A percentile compares a stretch with the other conserved stretches of the same genome.
These are phyloP conservation scores for Hygrocybe punicea DNA, from an alignment of 768 basidiomycete genomes.

Conservation along the genomic window DNA sequence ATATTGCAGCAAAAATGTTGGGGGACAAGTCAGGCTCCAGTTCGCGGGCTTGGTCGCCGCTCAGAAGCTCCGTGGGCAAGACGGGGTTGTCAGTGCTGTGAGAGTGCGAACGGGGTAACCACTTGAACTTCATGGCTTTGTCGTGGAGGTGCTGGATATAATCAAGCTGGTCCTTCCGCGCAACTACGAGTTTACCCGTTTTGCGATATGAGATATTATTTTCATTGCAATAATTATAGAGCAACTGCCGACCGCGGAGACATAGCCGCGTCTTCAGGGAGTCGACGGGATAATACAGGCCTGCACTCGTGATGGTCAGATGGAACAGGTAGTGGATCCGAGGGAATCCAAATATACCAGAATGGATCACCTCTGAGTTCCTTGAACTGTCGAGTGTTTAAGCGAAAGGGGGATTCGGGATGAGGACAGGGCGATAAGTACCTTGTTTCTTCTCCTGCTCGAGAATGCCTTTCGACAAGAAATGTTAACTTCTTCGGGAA, in stretches of 20 bases:
- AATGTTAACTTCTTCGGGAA: constrained; percentile 70
- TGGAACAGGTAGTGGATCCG: not conserved
- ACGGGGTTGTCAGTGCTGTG: constrained; percentile 30
- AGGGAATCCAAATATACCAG: constrained; percentile 45
- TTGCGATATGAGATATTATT: constrained; percentile 65
- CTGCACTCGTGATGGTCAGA: constrained; percentile 35
- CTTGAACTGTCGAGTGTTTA: constrained; percentile 56
- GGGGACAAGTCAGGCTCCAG: constrained; percentile 81
- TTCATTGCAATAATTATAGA: constrained; percentile 71
- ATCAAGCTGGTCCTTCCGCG: constrained; percentile 55
- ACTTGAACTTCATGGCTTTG: constrained; percentile 54
- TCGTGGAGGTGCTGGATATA: constrained; percentile 70
- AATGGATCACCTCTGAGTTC: constrained; percentile 94
- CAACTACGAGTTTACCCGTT: constrained; percentile 89
- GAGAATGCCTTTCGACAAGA: constrained; percentile 73
- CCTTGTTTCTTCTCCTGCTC: constrained; percentile 87
- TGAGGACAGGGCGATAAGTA: constrained; percentile 27
- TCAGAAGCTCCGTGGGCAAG: constrained; percentile 66
- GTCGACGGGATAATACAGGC: constrained; percentile 76
- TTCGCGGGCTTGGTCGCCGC: constrained; percentile 59
- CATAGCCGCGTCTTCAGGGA: constrained; percentile 87
- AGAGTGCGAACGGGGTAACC: constrained; percentile 43
- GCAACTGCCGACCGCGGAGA: constrained; percentile 76
- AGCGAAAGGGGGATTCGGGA: not conserved
- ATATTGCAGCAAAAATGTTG: constrained; percentile 68